A percentile compares a stretch with the other conserved stretches of the same genome.
These are phyloP conservation scores for Tuctoria greenei DNA, from an alignment of 176 grass and related monocot genomes.

Conservation along the genomic window DNA sequence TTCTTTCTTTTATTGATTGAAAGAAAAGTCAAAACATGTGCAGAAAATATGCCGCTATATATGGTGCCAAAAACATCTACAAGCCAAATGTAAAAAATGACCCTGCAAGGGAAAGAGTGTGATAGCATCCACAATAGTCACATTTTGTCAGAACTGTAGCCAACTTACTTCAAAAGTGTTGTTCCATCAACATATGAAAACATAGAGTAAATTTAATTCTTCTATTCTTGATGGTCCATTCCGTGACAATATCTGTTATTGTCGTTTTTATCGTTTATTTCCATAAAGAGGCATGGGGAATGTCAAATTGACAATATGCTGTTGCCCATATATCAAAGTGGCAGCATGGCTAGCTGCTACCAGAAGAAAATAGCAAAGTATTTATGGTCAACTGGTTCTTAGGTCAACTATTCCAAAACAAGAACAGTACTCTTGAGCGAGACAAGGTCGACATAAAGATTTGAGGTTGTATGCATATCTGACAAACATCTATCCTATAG, in stretches of 20 bases:
- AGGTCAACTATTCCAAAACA: background rate
- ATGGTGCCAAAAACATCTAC: too few species aligned
- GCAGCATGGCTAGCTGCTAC: background rate
- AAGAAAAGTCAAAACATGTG: too few species aligned
- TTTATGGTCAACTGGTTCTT: background rate
- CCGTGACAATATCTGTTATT: background rate
- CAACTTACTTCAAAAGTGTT: background rate
- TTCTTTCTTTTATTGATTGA: too few species aligned
- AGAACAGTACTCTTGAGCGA: background rate
- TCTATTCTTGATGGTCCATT: background rate
- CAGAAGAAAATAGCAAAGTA: background rate
- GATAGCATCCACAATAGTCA: too few species aligned
- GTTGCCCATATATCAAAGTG: background rate
- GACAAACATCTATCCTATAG: background rate
- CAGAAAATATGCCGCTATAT: too few species aligned
- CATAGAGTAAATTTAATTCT: background rate
- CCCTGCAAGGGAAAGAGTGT: background rate
- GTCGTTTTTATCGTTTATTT: background rate
- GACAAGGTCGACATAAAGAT: background rate
- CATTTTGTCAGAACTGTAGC: background rate
- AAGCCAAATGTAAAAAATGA: background rate
- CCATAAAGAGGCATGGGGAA: background rate
- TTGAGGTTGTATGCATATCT: background rate
- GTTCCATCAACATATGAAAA: constrained; percentile 1
- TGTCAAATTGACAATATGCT: background rate